A percentile compares a stretch with the other conserved stretches of the same genome.
Conservation (phyloP, 1,284 basidiomycete species). For the Takashimella koratensis region DNA sequence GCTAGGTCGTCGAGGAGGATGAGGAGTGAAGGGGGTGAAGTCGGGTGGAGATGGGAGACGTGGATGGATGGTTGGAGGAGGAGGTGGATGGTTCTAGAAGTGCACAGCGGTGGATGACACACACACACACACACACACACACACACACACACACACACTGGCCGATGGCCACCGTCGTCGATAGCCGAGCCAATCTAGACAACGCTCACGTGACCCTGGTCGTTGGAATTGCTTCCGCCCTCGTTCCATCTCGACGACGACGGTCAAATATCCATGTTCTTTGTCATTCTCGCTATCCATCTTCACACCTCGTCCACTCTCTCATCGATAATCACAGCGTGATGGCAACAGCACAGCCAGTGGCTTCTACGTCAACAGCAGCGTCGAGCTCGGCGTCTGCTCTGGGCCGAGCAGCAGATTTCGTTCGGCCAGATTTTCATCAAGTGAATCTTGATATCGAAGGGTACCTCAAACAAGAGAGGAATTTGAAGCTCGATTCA, state of each 20-base stretch:
- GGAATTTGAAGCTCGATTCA: conserved; percentile 87
- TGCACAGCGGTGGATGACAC: no score
- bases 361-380: background rate
- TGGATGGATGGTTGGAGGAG: background rate
- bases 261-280: no score
- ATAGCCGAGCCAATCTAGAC: no score
- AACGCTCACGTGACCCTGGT: no score
- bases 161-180: no score
- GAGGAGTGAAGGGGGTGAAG: background rate
- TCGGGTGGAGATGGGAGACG: background rate
- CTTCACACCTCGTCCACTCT: no score
- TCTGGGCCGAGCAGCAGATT: conserved; percentile 54
- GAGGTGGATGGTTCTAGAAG: background rate
- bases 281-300: no score
- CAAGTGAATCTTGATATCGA: conserved; percentile 88
- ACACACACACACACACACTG: no score
- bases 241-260: no score
- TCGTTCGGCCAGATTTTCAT: conserved; percentile 83
- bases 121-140: no score
- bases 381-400: background rate
- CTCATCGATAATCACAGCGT: no score
- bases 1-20: background rate
- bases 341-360: background rate
- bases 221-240: no score
- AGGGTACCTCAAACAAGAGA: conserved; percentile 73